A percentile compares a stretch with the other conserved stretches of the same genome.
These are phyloP conservation scores for Colletotrichum costaricense DNA, from an alignment of 2,329 filamentous ascomycete species.

Conservation along the genomic window DNA sequence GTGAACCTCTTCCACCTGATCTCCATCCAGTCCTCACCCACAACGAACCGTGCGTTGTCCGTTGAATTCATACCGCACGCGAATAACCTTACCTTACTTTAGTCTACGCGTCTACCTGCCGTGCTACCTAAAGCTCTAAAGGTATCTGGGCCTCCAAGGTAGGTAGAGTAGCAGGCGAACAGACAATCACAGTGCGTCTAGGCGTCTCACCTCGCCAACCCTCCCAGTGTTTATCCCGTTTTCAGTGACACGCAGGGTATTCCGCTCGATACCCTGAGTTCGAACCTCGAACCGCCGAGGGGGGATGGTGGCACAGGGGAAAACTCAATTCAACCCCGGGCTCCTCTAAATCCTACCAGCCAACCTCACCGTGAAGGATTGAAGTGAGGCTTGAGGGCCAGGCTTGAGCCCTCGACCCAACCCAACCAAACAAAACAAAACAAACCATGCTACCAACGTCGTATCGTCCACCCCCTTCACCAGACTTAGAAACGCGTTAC, in stretches of 20 bases:
- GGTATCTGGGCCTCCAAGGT: not conserved
- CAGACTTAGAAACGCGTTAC: not conserved
- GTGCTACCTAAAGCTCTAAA: too few species aligned
- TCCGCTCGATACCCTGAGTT: not conserved
- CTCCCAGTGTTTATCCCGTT: not conserved
- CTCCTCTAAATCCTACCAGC: not conserved
- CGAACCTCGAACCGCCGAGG: not conserved
- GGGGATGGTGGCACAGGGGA: not conserved
- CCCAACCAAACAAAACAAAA: not conserved
- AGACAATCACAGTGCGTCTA: not conserved
- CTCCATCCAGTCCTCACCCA: not conserved
- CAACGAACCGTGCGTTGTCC: not conserved
- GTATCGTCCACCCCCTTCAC: not conserved
- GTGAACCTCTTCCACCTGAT: not conserved
- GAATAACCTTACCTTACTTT: not conserved
- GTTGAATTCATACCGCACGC: not conserved
- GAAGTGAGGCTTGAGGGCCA: not conserved
- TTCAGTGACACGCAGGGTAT: not conserved
- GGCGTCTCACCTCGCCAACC: slow-evolving; percentile 10
- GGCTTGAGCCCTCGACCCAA: not conserved
- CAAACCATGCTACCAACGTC: not conserved
- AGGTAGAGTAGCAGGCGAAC: not conserved
- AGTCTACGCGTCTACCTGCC: too few species aligned
- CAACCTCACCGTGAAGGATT: not conserved
- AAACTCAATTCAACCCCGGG: slow-evolving; percentile 4